A percentile compares a stretch with the other conserved stretches of the same genome.
phyloP scores from a whole-genome alignment of 1,284 basidiomycete species.

The Irpex sp. region DNA sequence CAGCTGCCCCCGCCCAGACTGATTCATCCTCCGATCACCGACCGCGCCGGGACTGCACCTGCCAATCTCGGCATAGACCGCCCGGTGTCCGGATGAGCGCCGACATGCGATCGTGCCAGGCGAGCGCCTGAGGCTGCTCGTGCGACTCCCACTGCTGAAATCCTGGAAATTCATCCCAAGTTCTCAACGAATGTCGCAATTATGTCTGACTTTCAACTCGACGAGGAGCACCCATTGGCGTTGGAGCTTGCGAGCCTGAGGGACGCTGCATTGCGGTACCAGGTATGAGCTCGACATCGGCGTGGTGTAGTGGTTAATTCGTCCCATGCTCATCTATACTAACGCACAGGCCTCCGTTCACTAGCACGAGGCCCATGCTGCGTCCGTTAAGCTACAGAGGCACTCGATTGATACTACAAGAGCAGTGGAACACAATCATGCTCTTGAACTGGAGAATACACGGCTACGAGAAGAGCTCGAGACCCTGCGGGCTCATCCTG shows the following conservation, averaged over 20 bases:
- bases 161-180: background rate
- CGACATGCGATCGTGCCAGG: background rate
- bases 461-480: conserved; percentile 49
- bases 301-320: conserved; percentile 14
- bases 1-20: background rate
- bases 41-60: background rate
- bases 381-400: conserved; percentile 63
- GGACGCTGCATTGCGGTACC: conserved; percentile 61
- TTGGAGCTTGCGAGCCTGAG: conserved; percentile 64
- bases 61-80: background rate
- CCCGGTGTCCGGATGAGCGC: background rate
- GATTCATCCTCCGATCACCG: background rate
- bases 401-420: conserved; percentile 52
- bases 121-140: background rate
- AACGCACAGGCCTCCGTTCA: conserved; percentile 22
- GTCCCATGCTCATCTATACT: conserved; percentile 23
- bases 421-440: conserved; percentile 42
- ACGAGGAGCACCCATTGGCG: conserved; percentile 61
- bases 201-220: conserved; percentile 21
- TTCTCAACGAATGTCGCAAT: conserved; percentile 6
- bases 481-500: conserved; percentile 47
- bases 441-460: conserved; percentile 56
- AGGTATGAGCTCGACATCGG: conserved; percentile 37
- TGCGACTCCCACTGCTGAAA: background rate
- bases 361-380: conserved; percentile 64